Conservation (phyloP, 2,329 filamentous ascomycete species). For the Calonectria hongkongensis region DNA sequence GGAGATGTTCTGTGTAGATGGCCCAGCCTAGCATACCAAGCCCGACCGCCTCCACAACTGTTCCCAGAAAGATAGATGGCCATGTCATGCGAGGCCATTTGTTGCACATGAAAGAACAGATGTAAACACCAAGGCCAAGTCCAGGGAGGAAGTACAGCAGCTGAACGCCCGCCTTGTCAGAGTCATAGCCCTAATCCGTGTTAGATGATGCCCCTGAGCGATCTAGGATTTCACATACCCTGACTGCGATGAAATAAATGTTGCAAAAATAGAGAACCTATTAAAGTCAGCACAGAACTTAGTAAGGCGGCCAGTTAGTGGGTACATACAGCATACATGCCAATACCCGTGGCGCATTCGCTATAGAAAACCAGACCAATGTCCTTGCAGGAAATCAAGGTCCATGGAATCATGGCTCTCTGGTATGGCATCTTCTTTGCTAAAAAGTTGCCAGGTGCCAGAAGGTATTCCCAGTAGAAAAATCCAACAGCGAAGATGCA, state of each 20-base stretch:
- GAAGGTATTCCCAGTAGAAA: conserved; percentile 71
- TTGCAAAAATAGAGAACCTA: conserved; percentile 80
- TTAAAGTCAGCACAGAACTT: conserved; percentile 60
- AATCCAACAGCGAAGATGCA: conserved; percentile 63
- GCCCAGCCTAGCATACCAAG: conserved; percentile 76
- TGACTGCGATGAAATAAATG: conserved; percentile 79
- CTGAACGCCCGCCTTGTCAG: conserved; percentile 71
- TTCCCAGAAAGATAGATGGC: conserved; percentile 73
- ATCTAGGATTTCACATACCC: conserved; percentile 49
- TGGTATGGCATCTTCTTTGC: conserved; percentile 71
- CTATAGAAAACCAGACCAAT: conserved; percentile 77
- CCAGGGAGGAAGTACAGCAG: conserved; percentile 80
- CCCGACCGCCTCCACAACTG: conserved; percentile 74
- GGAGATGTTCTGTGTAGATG: conserved; percentile 67
- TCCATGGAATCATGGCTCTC: conserved; percentile 78
- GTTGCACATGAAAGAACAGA: conserved; percentile 77
- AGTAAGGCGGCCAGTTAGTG: too few relatives aligned
- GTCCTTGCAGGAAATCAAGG: conserved; percentile 74
- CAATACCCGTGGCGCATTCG: conserved; percentile 76
- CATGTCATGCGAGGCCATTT: conserved; percentile 77
- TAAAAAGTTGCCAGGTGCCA: conserved; percentile 69
- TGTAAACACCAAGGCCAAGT: conserved; percentile 74
- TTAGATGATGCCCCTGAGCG: background rate
- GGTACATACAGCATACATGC: conserved; percentile 66
- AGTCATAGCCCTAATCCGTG: conserved; percentile 65